phyloP scores from a whole-genome alignment of 768 basidiomycete genomes.

The Heimioporus sp. region DNA sequence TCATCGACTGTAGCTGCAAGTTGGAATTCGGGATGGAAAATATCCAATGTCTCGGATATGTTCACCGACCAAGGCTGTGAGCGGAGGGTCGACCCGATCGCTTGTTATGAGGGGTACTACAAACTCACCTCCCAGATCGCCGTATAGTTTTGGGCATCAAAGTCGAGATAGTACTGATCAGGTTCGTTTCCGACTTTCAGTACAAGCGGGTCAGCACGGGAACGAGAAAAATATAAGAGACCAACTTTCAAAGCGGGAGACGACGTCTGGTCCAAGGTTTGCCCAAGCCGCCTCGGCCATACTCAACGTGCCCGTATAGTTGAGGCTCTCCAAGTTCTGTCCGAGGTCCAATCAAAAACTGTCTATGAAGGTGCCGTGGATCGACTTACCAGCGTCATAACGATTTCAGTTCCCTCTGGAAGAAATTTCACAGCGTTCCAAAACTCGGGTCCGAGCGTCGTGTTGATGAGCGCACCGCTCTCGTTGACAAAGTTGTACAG shows the following conservation, averaged over 20 bases:
- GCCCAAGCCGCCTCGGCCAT: conserved; percentile 43
- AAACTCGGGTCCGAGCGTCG: conserved; percentile 50
- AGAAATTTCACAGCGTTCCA: conserved; percentile 45
- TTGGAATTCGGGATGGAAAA: conserved; percentile 43
- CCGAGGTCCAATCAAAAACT: background rate
- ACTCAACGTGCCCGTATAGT: conserved; percentile 39
- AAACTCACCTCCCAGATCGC: conserved; percentile 42
- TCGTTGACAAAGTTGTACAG: conserved; percentile 41
- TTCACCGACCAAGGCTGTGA: conserved; percentile 48
- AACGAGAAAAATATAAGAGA: background rate
- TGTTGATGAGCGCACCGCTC: conserved; percentile 45
- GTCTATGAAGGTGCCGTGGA: too few relatives aligned
- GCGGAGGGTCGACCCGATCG: background rate
- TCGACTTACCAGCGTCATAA: conserved; percentile 41
- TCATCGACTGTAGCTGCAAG: conserved; percentile 50
- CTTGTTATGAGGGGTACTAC: background rate
- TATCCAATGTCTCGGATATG: conserved; percentile 39
- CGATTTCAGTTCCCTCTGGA: conserved; percentile 46
- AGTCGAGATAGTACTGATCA: conserved; percentile 43
- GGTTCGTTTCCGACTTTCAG: conserved; percentile 52
- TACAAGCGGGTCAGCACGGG: background rate
- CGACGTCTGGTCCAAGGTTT: conserved; percentile 35
- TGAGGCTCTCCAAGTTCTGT: conserved; percentile 45
- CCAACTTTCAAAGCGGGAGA: conserved; percentile 47
- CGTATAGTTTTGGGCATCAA: conserved; percentile 44